Conservation (phyloP, 2,329 filamentous ascomycete species). For the Epicoccum sorghinum region DNA sequence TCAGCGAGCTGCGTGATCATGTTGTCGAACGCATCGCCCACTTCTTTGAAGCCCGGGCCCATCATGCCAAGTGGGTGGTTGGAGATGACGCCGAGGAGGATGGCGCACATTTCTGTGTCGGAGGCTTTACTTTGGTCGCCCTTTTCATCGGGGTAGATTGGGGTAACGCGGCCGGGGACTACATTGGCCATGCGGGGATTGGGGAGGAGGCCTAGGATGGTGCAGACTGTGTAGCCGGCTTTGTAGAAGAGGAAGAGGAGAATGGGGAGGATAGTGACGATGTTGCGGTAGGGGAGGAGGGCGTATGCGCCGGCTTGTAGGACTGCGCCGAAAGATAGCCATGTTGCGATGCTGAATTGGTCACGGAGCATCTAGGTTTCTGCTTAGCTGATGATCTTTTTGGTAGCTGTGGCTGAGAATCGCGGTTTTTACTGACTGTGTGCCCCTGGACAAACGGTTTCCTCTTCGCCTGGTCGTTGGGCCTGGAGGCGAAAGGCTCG, state of each 20-base stretch:
- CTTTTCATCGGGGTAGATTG: conserved; percentile 10
- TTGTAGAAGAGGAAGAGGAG: conserved; percentile 15
- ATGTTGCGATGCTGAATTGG: conserved; percentile 13
- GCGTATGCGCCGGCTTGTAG: conserved; percentile 11
- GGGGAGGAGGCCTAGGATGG: neutral
- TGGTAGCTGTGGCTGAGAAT: neutral
- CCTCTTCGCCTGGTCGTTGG: neutral
- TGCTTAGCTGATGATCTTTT: neutral
- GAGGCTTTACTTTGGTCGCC: conserved; percentile 2
- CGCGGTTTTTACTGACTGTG: neutral
- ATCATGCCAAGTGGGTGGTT: conserved; percentile 20
- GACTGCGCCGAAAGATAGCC: conserved; percentile 13
- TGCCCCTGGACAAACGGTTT: neutral
- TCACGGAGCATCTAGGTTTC: conserved; percentile 4
- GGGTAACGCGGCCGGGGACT: neutral
- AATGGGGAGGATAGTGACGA: conserved; percentile 14
- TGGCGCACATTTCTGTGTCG: conserved; percentile 11
- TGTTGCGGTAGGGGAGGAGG: conserved; percentile 16
- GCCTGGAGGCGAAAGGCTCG: neutral
- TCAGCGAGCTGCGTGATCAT: conserved; percentile 3
- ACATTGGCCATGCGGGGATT: conserved; percentile 9
- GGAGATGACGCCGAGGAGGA: conserved; percentile 11
- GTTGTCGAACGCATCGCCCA: conserved; percentile 6
- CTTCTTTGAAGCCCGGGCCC: conserved; percentile 14
- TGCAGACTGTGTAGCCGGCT: conserved; percentile 1